Base-by-base conservation (phyloP, 805 yeast species). In the Wickerhamomyces strasburgensis region DNA sequence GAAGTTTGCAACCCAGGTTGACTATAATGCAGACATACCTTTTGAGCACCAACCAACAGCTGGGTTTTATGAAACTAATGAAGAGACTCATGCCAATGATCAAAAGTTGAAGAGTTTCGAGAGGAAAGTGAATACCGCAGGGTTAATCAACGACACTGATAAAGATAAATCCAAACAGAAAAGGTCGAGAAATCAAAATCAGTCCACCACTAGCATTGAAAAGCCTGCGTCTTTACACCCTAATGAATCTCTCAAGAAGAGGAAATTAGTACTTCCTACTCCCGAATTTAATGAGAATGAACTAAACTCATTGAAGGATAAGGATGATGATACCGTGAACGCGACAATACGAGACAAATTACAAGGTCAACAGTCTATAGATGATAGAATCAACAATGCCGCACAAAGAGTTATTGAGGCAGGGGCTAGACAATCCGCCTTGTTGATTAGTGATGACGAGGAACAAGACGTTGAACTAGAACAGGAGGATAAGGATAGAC, bases 21-120 rank as follows among this genome's bases (percentile, higher is more conserved):
- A 89, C 56, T 87, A 85, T 57, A 85, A 82, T 54, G 82, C 78
- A 2, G 96, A 84, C 49, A 76, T 89, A 8, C 86, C 90, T 0
- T 82, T 84, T 50, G 93, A 88, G 50, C 79, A 76, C 42, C 60
- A 59, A 13, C 90, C 95, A 0, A 71, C 68, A 4, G 65, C 62
- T 0, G 96, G 96, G 0, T 59, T 75, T 15, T 84, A 80, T 54
- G 89, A 84, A 50, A 76, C 79, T 0, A 50, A 66, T 0, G 75
- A 71, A n/a, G 97, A 89, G 54, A 59, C 60, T 11, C 49, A 48
- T 11, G 43, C 46, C 3, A 76, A 79, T 40, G 52, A 51, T 3
- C 40, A 40, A 6, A 70, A 65, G 1, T 57, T 65, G 29, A 42
- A 41, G 2, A 57, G 53, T 14, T 84, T 75, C 57, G 72, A 69